phyloP scores from a whole-genome alignment of 2,329 filamentous ascomycete genomes.

The Dactylellina leptospora region DNA sequence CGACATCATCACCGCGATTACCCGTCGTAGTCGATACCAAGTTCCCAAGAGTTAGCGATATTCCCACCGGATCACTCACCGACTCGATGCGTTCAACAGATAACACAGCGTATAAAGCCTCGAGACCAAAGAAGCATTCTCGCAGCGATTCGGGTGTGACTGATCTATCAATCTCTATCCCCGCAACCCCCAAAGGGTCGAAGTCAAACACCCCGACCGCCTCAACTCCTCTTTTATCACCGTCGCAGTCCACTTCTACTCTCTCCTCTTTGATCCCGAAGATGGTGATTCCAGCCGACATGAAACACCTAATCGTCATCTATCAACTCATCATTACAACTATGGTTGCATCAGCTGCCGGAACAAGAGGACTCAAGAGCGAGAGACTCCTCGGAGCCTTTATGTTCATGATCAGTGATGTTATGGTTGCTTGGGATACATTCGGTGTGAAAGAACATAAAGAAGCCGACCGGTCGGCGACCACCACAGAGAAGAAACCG shows the following conservation, averaged over 20 bases:
- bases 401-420: constrained; percentile 50
- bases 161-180: constrained; percentile 47
- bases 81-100: background rate
- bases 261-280: constrained; percentile 19
- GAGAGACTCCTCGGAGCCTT: constrained; percentile 30
- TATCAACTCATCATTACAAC: constrained; percentile 51
- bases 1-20: constrained; percentile 1
- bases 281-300: constrained; percentile 31
- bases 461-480: background rate
- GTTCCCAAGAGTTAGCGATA: constrained; percentile 10
- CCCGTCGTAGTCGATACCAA: constrained; percentile 15
- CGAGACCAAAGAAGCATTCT: background rate
- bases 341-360: constrained; percentile 46
- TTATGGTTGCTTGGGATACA: constrained; percentile 50
- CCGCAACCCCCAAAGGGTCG: constrained; percentile 27
- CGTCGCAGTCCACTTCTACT: background rate
- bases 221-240: constrained; percentile 14
- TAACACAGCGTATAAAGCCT: background rate
- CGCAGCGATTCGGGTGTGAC: constrained; percentile 35
- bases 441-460: constrained; percentile 38
- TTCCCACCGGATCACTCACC: constrained; percentile 12
- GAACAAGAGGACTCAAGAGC: constrained; percentile 18
- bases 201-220: constrained; percentile 24
- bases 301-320: constrained; percentile 45
- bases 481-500: background rate